phyloP scores from a whole-genome alignment of 2,329 filamentous ascomycete genomes.

The Botrytis byssoidea region DNA sequence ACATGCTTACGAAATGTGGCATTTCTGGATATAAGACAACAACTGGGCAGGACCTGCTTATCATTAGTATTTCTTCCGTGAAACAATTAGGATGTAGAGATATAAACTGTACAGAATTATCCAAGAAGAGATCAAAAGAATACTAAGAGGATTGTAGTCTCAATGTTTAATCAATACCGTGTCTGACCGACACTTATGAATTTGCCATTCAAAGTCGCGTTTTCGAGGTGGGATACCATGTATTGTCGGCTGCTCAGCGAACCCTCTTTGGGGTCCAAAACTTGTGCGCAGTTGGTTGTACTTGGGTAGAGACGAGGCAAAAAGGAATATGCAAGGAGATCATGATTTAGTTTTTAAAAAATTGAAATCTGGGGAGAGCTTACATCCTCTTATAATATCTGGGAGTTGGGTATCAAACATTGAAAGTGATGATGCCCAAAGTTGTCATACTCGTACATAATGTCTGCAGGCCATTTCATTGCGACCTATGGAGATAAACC shows the following conservation, averaged over 20 bases:
- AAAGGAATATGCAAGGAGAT: conserved; percentile 10
- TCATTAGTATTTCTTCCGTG: not conserved
- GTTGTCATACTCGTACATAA: conserved; percentile 16
- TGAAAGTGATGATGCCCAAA: conserved; percentile 15
- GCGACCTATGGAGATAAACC: not conserved
- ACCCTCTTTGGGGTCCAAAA: conserved; percentile 1
- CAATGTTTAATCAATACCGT: not conserved
- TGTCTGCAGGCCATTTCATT: conserved; percentile 12
- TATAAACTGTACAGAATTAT: not conserved
- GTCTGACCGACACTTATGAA: not conserved
- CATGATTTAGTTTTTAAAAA: not conserved
- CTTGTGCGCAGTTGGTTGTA: not conserved
- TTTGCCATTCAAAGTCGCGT: not conserved
- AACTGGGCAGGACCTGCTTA: not conserved
- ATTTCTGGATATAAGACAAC: not conserved
- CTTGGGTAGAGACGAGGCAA: conserved; percentile 10
- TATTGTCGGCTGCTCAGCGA: not conserved
- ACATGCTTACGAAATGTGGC: not conserved
- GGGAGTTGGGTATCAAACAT: conserved; percentile 16
- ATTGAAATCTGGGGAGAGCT: conserved; percentile 8
- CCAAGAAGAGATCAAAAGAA: not conserved
- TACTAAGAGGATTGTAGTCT: not conserved
- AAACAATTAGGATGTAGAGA: not conserved
- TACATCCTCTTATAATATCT: conserved; percentile 12
- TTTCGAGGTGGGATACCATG: not conserved